Percentiles rank a stretch among this genome's conserved stretches.
phyloP scores from a whole-genome alignment of 257 asterid genomes.

The Coffea canephora region DNA sequence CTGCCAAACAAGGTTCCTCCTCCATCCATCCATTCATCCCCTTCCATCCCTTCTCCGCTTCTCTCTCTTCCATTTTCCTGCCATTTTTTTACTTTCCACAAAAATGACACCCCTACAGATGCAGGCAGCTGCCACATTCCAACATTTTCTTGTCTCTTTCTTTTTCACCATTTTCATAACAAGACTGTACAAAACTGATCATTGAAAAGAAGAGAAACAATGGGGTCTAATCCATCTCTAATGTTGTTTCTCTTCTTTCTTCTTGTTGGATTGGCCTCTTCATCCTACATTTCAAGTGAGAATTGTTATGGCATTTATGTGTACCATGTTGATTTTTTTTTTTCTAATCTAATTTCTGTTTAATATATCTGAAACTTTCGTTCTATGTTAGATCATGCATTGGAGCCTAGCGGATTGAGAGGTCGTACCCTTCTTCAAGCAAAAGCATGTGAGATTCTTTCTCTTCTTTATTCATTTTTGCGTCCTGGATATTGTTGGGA shows the following conservation, averaged over 20 bases:
- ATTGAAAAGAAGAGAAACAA: slow-evolving; percentile 21
- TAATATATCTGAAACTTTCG: background rate
- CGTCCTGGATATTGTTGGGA: background rate
- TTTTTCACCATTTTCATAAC: background rate
- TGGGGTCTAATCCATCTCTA: slow-evolving; percentile 42
- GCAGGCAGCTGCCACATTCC: background rate
- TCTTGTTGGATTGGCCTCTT: slow-evolving; percentile 47
- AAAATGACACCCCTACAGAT: background rate
- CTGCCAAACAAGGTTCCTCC: background rate
- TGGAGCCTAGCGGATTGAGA: slow-evolving; percentile 35
- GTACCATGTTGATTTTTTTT: background rate
- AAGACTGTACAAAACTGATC: background rate
- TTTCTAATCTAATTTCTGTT: background rate
- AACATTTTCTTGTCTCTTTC: slow-evolving; percentile 9
- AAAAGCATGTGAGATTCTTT: slow-evolving; percentile 43
- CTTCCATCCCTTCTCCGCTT: slow-evolving; percentile 19
- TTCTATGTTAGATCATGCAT: slow-evolving; percentile 43
- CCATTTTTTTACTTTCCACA: background rate
- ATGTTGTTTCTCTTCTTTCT: slow-evolving; percentile 49
- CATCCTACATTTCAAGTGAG: slow-evolving; percentile 63
- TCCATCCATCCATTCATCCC: background rate
- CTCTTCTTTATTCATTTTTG: background rate
- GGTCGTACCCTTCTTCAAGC: slow-evolving; percentile 87
- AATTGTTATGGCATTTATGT: background rate
- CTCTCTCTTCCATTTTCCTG: slow-evolving; percentile 7